Base-by-base conservation (phyloP, 345 rosid species). In the Psidium guajava region DNA sequence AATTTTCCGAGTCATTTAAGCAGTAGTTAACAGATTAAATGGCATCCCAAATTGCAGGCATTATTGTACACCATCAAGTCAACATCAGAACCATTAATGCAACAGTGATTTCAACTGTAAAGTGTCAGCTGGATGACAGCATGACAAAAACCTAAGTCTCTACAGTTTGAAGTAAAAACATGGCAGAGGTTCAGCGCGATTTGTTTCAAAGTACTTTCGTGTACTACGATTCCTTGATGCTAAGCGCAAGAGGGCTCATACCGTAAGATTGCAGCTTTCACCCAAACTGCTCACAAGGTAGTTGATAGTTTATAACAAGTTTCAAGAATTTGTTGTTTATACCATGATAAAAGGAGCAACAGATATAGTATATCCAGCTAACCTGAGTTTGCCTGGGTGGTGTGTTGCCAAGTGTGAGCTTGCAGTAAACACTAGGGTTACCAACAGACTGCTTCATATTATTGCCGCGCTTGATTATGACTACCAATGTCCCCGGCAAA, bases 391-490 rank as follows among this genome's bases (percentile, higher is more conserved):
- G 98, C 90, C 91, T 91, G 4, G 98, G 98, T 5, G 99, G 96
- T 56, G 91, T 93, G 89, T 91, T 98, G 52, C 99, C 98, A 14
- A 98, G 95, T 3, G 98, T 95, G 80, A 98, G 93, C 90, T 98
- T 98, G 89, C 99, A 98, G 83, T 40, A 98, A 50, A 95, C 99
- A n/a, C 99, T 95, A 15, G 99, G 98, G 83, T 96, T 98, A 83
- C 99, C 99, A 9, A 96, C 99, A 0, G 99, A 98, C 89, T 98
- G 99, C 88, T 98, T 98, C 99, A 98, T 98, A 83, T 98, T 98
- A 91, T 94, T 96, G 82, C 99, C 99, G 44, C 98, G 95, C 88
- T 95, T 98, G 88, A 98, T 95, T 54, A 94, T 93, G 84, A 96
- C 99, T 53, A 95, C 94, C 83, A 98, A 83, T 16, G 99, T 98